Percentiles rank a stretch among this genome's conserved stretches.
These are phyloP conservation scores for Fusarium protoensiforme DNA, from an alignment of 2,329 filamentous ascomycete species.

Conservation along the genomic window DNA sequence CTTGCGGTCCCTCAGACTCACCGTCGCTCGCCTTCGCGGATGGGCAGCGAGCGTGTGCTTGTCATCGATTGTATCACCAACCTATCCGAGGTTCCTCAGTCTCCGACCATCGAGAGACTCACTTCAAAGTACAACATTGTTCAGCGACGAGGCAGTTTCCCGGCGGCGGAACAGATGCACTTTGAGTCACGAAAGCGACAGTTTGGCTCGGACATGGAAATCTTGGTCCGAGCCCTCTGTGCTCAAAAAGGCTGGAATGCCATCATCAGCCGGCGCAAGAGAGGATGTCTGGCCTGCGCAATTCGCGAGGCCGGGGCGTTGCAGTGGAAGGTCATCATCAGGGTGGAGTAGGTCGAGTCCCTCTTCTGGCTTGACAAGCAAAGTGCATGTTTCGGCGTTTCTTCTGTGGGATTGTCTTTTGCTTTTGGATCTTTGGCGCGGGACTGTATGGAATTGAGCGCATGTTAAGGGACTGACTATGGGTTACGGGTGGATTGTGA, in stretches of 20 bases:
- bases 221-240: constrained; percentile 78
- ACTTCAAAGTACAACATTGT: constrained; percentile 46
- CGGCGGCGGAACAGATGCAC: constrained; percentile 63
- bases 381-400: constrained; percentile 26
- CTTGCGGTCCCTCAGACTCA: constrained; percentile 50
- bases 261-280: constrained; percentile 72
- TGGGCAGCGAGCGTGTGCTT: constrained; percentile 56
- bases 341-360: constrained; percentile 58
- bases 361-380: neutral
- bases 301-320: constrained; percentile 79
- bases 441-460: neutral
- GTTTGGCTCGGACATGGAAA: constrained; percentile 73
- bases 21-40: constrained; percentile 40
- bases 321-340: constrained; percentile 74
- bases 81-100: constrained; percentile 59
- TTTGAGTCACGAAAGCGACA: constrained; percentile 67
- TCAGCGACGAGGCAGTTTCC: constrained; percentile 52
- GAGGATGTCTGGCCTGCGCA: constrained; percentile 79
- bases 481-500: constrained; percentile 1
- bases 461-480: neutral
- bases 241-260: constrained; percentile 81
- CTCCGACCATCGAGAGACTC: constrained; percentile 56
- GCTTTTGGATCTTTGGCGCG: neutral
- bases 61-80: constrained; percentile 73
- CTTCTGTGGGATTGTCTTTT: constrained; percentile 1